These are phyloP conservation scores for Sporothrix globosa DNA, from an alignment of 2,329 filamentous ascomycete species.

Conservation along the genomic window DNA sequence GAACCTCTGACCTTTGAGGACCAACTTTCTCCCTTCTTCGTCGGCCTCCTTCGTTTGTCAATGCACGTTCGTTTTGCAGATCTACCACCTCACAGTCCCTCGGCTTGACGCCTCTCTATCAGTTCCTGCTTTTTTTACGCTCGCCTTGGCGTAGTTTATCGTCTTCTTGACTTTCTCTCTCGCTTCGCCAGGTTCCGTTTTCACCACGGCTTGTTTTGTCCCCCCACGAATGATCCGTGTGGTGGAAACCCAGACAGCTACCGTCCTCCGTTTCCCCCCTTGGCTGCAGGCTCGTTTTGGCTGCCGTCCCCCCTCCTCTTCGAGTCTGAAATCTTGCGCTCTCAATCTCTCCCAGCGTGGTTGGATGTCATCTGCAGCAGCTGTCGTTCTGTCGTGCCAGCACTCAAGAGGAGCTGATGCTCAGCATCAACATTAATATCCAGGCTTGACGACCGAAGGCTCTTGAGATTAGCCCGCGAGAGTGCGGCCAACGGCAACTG, in stretches of 20 bases:
- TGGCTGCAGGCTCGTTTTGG: conserved; percentile 17
- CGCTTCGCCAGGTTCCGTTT: background rate
- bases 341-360: background rate
- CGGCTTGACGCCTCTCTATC: background rate
- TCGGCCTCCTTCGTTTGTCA: background rate
- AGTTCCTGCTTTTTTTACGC: background rate
- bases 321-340: background rate
- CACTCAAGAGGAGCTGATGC: conserved; percentile 17
- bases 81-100: background rate
- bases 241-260: conserved; percentile 4
- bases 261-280: background rate
- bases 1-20: background rate
- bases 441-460: conserved; percentile 5
- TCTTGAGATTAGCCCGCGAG: background rate
- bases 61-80: background rate
- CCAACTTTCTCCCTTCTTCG: background rate
- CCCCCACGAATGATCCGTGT: conserved; percentile 17
- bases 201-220: background rate
- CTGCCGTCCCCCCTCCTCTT: conserved; percentile 6
- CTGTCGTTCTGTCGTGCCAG: conserved; percentile 4
- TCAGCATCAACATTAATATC: conserved; percentile 11
- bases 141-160: background rate
- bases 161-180: background rate
- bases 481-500: background rate
- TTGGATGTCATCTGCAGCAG: background rate